Percentiles rank a stretch among this genome's conserved stretches.
Evolutionary conservation across 1,284 basidiomycete species (phyloP).

Genomic region (Boletellus dicymbophilus): DNA sequence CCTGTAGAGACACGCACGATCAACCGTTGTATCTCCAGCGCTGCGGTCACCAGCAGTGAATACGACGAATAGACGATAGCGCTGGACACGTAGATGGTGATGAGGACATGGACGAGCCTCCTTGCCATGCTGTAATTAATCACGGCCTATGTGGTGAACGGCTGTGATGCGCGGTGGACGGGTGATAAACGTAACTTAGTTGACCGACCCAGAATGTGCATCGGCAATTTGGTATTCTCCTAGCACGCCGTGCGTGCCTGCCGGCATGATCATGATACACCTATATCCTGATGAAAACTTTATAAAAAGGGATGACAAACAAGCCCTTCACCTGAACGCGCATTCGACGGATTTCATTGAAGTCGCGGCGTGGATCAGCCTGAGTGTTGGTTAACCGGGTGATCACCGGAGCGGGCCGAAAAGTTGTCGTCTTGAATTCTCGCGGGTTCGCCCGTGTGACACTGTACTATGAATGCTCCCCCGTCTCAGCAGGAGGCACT

Average conservation of each 20-base stretch:
- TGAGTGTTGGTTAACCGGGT: too few species aligned
- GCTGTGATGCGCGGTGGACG: neutral
- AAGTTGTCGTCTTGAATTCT: too few species aligned
- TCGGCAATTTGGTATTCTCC: constrained; percentile 24
- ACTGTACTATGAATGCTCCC: neutral
- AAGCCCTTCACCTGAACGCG: too few species aligned
- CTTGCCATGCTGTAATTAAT: constrained; percentile 9
- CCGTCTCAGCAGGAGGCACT: neutral
- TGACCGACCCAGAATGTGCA: constrained; percentile 8
- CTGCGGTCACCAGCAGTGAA: constrained; percentile 26
- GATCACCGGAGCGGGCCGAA: too few species aligned
- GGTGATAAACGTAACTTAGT: neutral
- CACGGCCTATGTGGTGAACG: constrained; percentile 8
- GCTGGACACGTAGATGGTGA: constrained; percentile 27
- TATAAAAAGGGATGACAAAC: neutral
- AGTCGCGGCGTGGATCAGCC: too few species aligned
- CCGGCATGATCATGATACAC: too few species aligned
- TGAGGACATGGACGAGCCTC: constrained; percentile 19
- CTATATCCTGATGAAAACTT: too few species aligned
- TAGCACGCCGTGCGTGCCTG: neutral
- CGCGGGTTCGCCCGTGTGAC: too few species aligned
- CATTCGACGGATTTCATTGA: too few species aligned
- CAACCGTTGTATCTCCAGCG: constrained; percentile 16
- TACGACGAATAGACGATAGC: constrained; percentile 38
- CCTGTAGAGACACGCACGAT: neutral